Conservation (phyloP, 148 eudicot species). For the Beta vulgaris region DNA sequence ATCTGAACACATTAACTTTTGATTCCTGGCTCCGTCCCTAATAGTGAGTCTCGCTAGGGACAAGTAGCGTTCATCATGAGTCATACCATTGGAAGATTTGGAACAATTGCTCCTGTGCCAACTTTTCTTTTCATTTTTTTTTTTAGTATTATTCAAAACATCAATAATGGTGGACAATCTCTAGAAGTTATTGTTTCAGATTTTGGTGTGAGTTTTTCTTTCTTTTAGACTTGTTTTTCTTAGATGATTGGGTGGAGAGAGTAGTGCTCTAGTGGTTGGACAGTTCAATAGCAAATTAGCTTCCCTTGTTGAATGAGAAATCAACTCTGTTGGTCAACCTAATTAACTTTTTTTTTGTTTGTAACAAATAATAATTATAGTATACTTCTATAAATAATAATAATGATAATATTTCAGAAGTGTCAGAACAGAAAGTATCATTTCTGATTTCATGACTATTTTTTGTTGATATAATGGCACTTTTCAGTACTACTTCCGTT, state of each 20-base stretch:
- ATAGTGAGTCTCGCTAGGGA: too few relatives aligned
- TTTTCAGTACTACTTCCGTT: too few relatives aligned
- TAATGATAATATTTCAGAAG: background rate
- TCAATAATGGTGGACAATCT: background rate
- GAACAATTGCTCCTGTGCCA: constrained; percentile 3
- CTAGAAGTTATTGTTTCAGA: background rate
- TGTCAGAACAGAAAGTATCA: background rate
- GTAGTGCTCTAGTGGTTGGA: constrained; percentile 21
- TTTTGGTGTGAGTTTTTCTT: background rate
- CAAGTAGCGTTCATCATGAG: background rate
- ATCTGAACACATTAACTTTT: too few relatives aligned
- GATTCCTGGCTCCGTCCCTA: too few relatives aligned
- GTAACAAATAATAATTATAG: background rate
- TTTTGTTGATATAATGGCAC: background rate
- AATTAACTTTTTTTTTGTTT: constrained; percentile 5
- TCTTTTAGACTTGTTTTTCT: constrained; percentile 1
- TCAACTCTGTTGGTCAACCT: constrained; percentile 9
- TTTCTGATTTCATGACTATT: constrained; percentile 11
- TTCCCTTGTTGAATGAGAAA: background rate
- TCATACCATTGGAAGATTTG: background rate
- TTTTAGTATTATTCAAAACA: background rate
- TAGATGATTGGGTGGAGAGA: constrained; percentile 1
- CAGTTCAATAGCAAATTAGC: background rate
- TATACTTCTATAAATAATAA: too few relatives aligned
- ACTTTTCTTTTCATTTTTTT: background rate